Evolutionary conservation across 192 early-diverging fungal species (phyloP), one percentile per base, ranked within the genome.

Genomic region (Coemansia sp.): DNA sequence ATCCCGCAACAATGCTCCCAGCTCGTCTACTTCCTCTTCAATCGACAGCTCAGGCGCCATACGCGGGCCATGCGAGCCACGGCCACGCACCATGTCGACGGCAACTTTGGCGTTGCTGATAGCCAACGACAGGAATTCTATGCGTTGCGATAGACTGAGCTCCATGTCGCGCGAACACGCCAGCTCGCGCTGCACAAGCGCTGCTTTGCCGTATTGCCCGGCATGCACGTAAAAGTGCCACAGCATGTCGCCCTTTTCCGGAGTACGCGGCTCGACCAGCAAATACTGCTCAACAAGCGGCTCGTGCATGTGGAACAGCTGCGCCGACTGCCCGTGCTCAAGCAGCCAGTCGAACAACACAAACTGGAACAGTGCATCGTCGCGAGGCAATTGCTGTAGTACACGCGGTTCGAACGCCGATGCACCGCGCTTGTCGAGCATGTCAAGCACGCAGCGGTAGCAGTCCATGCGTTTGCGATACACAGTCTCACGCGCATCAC

Each of bases 311-410:
- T 85, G 73, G 35, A 88, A 81, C 21, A 90, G 63, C 56, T 83
- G 60, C 17, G 85, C 60, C 4, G 66, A 57, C 25, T 76, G 72
- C 27, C 60, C 74, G 38, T 78, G 70, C 2, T 66, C 75, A 51
- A 91, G 65, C 35, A 91, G 69, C 88, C 85, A 89, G 29, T 88
- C 82, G 57, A 85, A 91, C 5, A 90, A 73, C n/a, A 64, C 65
- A 57, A 85, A 83, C 41, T 90, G 88, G 82, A 91, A 91, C 38
- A 85, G 67, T 1, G 66, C 66, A 56, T 91, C 90, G 29, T 82
- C 71, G 41, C 67, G 70, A 4, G 74, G 69, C 55, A 90, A 77
- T 32, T 79, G 24, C 12, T 57, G n/a, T 4, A 79, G 57, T 12
- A 23, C 50, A 11, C 52, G 38, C 4, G 41, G 55, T n/a, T 64